Evolutionary conservation across 768 basidiomycete genomes (phyloP).

Genomic region (Podaxis sp.): DNA sequence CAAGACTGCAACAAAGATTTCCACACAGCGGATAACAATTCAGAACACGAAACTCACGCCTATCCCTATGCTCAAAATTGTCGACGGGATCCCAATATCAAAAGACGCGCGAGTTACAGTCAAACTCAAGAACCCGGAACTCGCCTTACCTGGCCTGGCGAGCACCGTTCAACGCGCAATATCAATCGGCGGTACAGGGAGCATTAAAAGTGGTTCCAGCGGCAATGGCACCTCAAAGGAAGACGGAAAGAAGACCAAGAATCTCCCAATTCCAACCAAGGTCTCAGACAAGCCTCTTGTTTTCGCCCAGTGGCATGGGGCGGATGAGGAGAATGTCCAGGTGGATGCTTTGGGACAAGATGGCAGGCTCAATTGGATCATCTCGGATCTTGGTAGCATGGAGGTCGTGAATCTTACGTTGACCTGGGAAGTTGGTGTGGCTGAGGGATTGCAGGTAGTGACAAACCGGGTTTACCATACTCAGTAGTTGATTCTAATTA

Average conservation of each 20-base stretch:
- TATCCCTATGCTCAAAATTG: slow-evolving; percentile 28
- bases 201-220: not conserved
- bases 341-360: slow-evolving; percentile 30
- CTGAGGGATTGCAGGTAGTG: slow-evolving; percentile 14
- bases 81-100: slow-evolving; percentile 38
- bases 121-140: slow-evolving; percentile 28
- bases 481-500: not conserved
- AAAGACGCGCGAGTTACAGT: slow-evolving; percentile 32
- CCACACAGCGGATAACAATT: slow-evolving; percentile 36
- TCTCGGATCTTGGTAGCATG: slow-evolving; percentile 31
- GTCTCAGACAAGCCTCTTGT: slow-evolving; percentile 26
- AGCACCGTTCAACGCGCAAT: not conserved
- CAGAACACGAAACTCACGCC: slow-evolving; percentile 27
- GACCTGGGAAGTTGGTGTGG: slow-evolving; percentile 34
- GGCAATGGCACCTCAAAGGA: not conserved
- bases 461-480: not conserved
- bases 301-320: slow-evolving; percentile 32
- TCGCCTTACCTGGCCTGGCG: slow-evolving; percentile 18
- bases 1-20: slow-evolving; percentile 29
- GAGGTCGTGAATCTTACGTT: slow-evolving; percentile 30
- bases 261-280: not conserved
- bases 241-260: not conserved
- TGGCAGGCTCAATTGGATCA: slow-evolving; percentile 33
- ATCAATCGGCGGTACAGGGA: not conserved
- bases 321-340: slow-evolving; percentile 24